Evolutionary conservation across 2,329 filamentous ascomycete genomes (phyloP).

Genomic region (Neoascochyta sp.): DNA sequence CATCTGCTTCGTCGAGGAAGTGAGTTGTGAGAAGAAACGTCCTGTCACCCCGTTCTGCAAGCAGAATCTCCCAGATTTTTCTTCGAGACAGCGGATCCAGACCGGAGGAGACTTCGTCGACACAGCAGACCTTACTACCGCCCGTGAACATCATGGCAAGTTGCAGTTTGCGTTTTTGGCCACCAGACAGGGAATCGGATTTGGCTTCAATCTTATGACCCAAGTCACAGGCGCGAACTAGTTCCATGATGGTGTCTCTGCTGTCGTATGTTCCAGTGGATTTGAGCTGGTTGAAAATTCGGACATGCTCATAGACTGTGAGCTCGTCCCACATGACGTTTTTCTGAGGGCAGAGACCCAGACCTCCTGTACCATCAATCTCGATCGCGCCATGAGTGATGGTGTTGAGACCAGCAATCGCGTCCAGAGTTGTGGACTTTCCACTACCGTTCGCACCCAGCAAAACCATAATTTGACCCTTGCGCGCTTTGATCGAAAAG

Average conservation of each 20-base stretch:
- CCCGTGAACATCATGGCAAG: slow-evolving; percentile 94
- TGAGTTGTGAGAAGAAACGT: slow-evolving; percentile 89
- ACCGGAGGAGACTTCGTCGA: slow-evolving; percentile 87
- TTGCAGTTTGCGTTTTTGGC: slow-evolving; percentile 89
- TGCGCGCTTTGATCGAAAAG: slow-evolving; percentile 65
- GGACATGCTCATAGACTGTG: slow-evolving; percentile 79
- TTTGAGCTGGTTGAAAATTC: slow-evolving; percentile 81
- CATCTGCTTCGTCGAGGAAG: slow-evolving; percentile 88
- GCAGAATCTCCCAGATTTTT: slow-evolving; percentile 91
- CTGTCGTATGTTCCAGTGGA: slow-evolving; percentile 51
- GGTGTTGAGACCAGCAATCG: slow-evolving; percentile 76
- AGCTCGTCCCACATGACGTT: slow-evolving; percentile 91
- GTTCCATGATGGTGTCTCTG: slow-evolving; percentile 56
- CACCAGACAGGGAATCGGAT: slow-evolving; percentile 77
- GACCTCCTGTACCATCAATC: slow-evolving; percentile 71
- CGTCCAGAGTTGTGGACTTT: slow-evolving; percentile 85
- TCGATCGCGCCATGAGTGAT: slow-evolving; percentile 72
- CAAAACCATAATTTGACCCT: slow-evolving; percentile 80
- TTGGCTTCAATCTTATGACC: slow-evolving; percentile 67
- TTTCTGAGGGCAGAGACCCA: slow-evolving; percentile 87
- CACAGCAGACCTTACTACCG: slow-evolving; percentile 79
- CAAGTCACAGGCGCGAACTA: slow-evolving; percentile 71
- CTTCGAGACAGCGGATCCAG: slow-evolving; percentile 80
- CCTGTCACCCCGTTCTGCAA: slow-evolving; percentile 74
- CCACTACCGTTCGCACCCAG: slow-evolving; percentile 87